phyloP scores from a whole-genome alignment of 768 basidiomycete species.

The Trametes punicea region DNA sequence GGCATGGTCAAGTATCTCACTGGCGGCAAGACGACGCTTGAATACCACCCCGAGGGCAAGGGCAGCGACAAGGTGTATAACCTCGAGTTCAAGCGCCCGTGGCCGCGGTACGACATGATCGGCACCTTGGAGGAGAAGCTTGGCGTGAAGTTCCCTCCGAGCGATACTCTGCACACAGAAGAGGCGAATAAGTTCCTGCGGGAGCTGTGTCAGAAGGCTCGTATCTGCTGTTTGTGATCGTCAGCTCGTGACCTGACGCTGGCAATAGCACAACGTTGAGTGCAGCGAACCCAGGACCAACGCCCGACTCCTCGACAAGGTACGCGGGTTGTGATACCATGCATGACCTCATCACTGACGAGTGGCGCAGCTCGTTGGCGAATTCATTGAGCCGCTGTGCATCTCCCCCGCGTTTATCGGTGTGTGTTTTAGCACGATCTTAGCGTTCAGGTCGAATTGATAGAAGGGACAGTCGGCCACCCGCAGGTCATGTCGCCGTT shows the following conservation, averaged over 20 bases:
- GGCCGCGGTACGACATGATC: conserved; percentile 99
- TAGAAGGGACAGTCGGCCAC: conserved; percentile 68
- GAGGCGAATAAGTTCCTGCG: conserved; percentile 87
- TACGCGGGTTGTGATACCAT: conserved; percentile 24
- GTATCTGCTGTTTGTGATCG: background rate
- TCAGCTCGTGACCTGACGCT: background rate
- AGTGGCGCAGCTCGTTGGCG: conserved; percentile 78
- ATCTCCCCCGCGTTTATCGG: conserved; percentile 96
- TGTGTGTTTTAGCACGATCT: conserved; percentile 28
- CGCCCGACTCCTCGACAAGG: conserved; percentile 93
- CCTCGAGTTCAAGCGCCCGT: conserved; percentile 88
- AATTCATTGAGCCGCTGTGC: conserved; percentile 96
- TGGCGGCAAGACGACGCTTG: conserved; percentile 72
- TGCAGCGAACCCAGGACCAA: conserved; percentile 96
- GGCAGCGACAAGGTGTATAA: conserved; percentile 68
- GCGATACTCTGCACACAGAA: conserved; percentile 81
- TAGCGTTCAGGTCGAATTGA: background rate
- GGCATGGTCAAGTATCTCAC: conserved; percentile 88
- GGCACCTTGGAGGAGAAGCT: conserved; percentile 93
- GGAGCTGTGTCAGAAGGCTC: conserved; percentile 80
- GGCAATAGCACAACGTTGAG: conserved; percentile 82
- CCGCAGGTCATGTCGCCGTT: conserved; percentile 99
- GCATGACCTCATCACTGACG: background rate
- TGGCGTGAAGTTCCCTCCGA: conserved; percentile 87
- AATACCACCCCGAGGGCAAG: conserved; percentile 93